Evolutionary conservation across 768 basidiomycete genomes (phyloP), one percentile per base, ranked within the genome.

Genomic region (Strobilomyces confusus): DNA sequence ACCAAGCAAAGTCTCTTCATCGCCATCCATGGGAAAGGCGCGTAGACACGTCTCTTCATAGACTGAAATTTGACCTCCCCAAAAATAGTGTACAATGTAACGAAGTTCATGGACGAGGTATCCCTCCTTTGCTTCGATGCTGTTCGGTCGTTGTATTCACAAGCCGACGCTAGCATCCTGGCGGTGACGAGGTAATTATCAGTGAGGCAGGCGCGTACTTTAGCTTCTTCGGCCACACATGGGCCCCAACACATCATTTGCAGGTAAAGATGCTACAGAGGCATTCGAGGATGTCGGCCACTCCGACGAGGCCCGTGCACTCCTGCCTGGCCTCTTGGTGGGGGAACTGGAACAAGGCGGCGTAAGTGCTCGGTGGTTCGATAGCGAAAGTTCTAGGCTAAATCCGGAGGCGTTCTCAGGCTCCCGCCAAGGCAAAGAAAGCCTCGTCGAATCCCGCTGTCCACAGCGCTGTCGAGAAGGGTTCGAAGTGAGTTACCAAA

Each of bases 221-320:
- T 43, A 58, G 19, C 23, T 56, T 38, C 20, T 34, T 54, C 52
- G 33, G 33, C 30, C 30, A 40, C 29, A 22, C 45, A 29, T 17
- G 22, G 51, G 26, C 22, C 15, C 43, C 30, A 49, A 55, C n/a
- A 44, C n/a, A 17, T 30, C 41, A 47, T 36, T 58, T 57, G 19
- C 72, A 95, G 93, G 90, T 63, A 86, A 89, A 69, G 94, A 98
- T 69, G 95, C 95, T 22, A 95, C 95, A 32, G 97, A 98, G 66
- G 93, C 97, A 7, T 99, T 99, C 66, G 95, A 98, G 75, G 97
- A 99, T 70, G 95, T 99, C 29, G 97, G 97, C 29, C 97, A 98
- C 80, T 98, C 95, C 1, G 95, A 98, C 62, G 97, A 99, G 74
- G 97, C 97, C 23, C 86, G 97, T 48, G 87, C 78, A 13, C 80